phyloP scores from a whole-genome alignment of 495 filamentous ascomycete genomes.

The Neurospora discreta region DNA sequence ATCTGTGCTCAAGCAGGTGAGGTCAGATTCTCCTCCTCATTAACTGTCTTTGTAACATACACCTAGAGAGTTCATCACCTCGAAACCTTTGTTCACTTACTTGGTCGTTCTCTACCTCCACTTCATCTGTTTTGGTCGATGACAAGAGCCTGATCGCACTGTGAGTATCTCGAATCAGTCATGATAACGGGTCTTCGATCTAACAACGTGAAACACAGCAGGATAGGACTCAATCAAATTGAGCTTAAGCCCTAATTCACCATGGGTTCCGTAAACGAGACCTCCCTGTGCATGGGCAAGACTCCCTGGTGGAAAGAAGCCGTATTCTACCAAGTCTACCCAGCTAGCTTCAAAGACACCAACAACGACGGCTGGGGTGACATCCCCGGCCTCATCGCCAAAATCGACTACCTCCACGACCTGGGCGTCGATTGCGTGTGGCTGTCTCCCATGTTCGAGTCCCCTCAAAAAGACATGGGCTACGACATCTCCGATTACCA shows the following conservation, averaged over 20 bases:
- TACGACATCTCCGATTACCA: conserved; percentile 62
- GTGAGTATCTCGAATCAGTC: not conserved
- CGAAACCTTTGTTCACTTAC: not conserved
- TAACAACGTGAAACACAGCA: not conserved
- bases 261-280: not conserved
- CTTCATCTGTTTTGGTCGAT: not conserved
- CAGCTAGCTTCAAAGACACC: conserved; percentile 53
- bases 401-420: conserved; percentile 52
- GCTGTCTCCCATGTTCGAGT: conserved; percentile 58
- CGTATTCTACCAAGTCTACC: conserved; percentile 48
- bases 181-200: not conserved
- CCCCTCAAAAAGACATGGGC: conserved; percentile 54
- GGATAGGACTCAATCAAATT: not conserved
- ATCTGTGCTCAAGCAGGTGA: not conserved
- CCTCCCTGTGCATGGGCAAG: not conserved
- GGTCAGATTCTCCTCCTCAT: not conserved
- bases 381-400: conserved; percentile 53
- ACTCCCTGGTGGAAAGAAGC: conserved; percentile 24
- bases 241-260: not conserved
- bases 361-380: conserved; percentile 60
- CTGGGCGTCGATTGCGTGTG: conserved; percentile 58
- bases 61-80: not conserved
- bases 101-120: not conserved
- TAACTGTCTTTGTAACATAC: not conserved
- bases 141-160: not conserved